These are phyloP conservation scores for Metarhizium sp. DNA, from an alignment of 2,329 filamentous ascomycete species.

Conservation along the genomic window DNA sequence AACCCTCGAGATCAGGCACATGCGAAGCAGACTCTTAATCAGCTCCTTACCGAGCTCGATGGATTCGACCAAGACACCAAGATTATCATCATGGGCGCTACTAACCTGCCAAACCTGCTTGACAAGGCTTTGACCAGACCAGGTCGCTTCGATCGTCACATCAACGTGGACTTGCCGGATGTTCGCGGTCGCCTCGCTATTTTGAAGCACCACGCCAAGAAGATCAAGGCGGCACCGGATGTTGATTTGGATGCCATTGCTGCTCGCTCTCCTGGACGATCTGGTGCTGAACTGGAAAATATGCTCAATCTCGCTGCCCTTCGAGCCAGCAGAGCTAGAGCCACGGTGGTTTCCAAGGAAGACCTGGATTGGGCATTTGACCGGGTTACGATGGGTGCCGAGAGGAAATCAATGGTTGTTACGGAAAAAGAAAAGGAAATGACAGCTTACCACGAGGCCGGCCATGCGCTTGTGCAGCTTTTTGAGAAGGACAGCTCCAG, in stretches of 20 bases:
- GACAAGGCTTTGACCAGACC: slow-evolving; percentile 93
- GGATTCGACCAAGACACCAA: slow-evolving; percentile 92
- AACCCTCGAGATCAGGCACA: slow-evolving; percentile 91
- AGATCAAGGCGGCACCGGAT: slow-evolving; percentile 70
- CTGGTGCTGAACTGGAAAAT: slow-evolving; percentile 92
- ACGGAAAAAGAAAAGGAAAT: slow-evolving; percentile 88
- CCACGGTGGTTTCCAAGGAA: slow-evolving; percentile 60
- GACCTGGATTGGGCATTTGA: slow-evolving; percentile 98
- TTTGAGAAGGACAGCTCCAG: slow-evolving; percentile 63
- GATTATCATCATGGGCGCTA: slow-evolving; percentile 92
- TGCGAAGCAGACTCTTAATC: slow-evolving; percentile 94
- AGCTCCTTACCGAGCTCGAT: slow-evolving; percentile 91
- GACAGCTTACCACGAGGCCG: slow-evolving; percentile 95
- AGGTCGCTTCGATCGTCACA: slow-evolving; percentile 90
- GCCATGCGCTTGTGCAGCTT: slow-evolving; percentile 83
- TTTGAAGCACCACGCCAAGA: slow-evolving; percentile 85
- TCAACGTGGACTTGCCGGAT: slow-evolving; percentile 81
- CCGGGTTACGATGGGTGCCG: slow-evolving; percentile 94
- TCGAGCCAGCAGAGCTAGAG: slow-evolving; percentile 82
- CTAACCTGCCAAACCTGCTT: slow-evolving; percentile 88
- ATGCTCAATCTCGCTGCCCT: slow-evolving; percentile 94
- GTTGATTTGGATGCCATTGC: slow-evolving; percentile 81
- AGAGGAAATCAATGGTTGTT: slow-evolving; percentile 82
- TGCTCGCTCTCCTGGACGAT: slow-evolving; percentile 81
- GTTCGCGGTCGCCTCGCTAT: slow-evolving; percentile 90